Evolutionary conservation across 2,329 filamentous ascomycete genomes (phyloP), one percentile per base, ranked within the genome.

Genomic region (Pseudonectria foliicola): DNA sequence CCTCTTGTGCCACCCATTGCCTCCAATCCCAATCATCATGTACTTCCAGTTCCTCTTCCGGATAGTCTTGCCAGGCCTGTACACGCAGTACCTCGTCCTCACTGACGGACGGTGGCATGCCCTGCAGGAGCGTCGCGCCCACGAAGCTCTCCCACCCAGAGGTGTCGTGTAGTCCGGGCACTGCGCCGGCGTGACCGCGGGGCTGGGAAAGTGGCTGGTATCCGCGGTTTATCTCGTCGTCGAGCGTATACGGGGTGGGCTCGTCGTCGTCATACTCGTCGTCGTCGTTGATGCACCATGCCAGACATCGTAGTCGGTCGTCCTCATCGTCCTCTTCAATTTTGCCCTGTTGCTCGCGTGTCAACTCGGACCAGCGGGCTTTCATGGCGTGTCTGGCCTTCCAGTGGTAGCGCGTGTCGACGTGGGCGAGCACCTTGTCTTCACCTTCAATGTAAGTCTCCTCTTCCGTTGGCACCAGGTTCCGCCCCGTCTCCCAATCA

Each of bases 361-460:
- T 53, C 25, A 73, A 60, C 4, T 48, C 42, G 18, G 45, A 29
- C 62, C 66, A 73, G 4, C 57, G 57, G 35, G 61, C 63, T 55
- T 72, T 71, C 41, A 62, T 52, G 23, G 58, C 59, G 35, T 72
- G 67, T 46, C 62, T 63, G 23, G 50, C 57, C 47, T 57, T 56
- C 68, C 68, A 72, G 48, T 66, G 62, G 34, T 41, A 46, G 16
- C 34, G 50, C 6, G 50, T 62, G 40, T 62, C 60, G 27, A 58
- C 47, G 29, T 55, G 43, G 6, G 36, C 42, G 14, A 63, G 46
- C 16, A 49, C 48, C 25, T 48, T 39, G 18, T 70, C 69, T 29
- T 67, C 62, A 46, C 75, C 68, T 10, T 59, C 63, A 49, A 77
- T 65, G 49, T 72, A 70, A 45, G 70, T 62, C 50, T 76, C 67